These are phyloP conservation scores for Didymosphaeria variabile DNA, from an alignment of 2,329 filamentous ascomycete species.

Conservation along the genomic window DNA sequence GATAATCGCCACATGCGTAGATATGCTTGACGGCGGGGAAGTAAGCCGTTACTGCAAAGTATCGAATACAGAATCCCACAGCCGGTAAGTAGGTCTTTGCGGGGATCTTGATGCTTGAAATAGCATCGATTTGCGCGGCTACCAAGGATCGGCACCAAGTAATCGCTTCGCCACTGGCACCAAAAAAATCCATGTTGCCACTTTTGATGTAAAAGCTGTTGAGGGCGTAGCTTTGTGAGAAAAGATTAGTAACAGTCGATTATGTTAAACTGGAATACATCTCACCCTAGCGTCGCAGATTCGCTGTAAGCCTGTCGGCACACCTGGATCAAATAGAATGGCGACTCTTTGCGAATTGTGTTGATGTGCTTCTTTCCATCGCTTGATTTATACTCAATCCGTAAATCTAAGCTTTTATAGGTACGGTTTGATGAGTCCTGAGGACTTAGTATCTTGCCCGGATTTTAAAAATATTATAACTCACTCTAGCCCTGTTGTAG, in stretches of 20 bases:
- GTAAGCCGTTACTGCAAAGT: too few relatives aligned
- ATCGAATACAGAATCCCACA: not conserved
- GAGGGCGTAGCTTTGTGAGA: not conserved
- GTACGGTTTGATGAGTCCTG: not conserved
- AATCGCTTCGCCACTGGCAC: not conserved
- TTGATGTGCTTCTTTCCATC: not conserved
- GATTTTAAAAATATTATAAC: too few relatives aligned
- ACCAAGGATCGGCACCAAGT: not conserved
- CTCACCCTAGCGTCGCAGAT: not conserved
- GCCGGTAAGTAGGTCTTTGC: not conserved
- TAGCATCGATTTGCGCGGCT: not conserved
- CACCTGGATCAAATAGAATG: not conserved
- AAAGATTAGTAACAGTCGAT: not conserved
- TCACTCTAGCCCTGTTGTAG: not conserved
- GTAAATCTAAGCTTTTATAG: not conserved
- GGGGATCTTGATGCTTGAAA: not conserved
- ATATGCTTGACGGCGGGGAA: too few relatives aligned
- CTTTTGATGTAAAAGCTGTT: not conserved
- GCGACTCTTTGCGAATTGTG: not conserved
- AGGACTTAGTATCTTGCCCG: too few relatives aligned
- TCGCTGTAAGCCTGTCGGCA: not conserved
- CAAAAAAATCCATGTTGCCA: not conserved
- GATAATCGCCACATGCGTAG: too few relatives aligned
- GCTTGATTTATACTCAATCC: not conserved
- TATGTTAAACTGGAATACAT: not conserved